Base-by-base conservation (phyloP, 108 stramenopile genomes). In the Pseudonitzschia multistriata region DNA sequence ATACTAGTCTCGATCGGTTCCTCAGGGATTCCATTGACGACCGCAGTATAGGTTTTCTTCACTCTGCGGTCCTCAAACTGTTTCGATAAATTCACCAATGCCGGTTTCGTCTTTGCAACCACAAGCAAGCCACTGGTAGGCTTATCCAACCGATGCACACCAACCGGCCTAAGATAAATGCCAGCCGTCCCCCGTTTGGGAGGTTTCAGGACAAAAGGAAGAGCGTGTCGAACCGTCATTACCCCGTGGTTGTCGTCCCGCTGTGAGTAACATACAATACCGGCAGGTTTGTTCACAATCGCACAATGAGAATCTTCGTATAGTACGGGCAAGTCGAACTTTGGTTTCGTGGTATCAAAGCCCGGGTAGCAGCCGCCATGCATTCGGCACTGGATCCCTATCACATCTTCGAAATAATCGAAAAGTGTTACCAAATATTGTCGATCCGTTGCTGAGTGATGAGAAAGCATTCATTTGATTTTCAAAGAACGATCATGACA, bases 261-360 rank as follows among this genome's bases (percentile, higher is more conserved):
- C 0, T 82, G 80, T 5, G 82, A 72, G 57, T 82, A 85, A 0
- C 84, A 85, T 2, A 86, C 83, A 10, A 89, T 79, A 1, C 87
- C 87, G 1, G 88, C 88, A 30, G 94, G 94, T 64, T 94, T 91
- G 73, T 94, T 87, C 13, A 88, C 87, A 35, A 95, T 74, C 0
- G 91, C 94, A 66, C 88, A 76, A 62, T 92, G 79, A 45, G 92
- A 88, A 79, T 95, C 93, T 78, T 95, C 86, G 67, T 73, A 92
- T 17, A 91, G 61, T 11, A 94, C 90, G 27, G 87, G 84, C 59
- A 94, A 62, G 4, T 88, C 84, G 66, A 91, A 90, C 1, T 81
- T 67, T 34, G 88, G 83, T 52, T 85, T 77, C 49, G 83, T 62
- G 50, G 86, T 74, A 19, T 80, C 71, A 36, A 72, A 74, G 19